A percentile compares a stretch with the other conserved stretches of the same genome.
phyloP scores from a whole-genome alignment of 2,329 filamentous ascomycete genomes.

The Geosmithia morbida region DNA sequence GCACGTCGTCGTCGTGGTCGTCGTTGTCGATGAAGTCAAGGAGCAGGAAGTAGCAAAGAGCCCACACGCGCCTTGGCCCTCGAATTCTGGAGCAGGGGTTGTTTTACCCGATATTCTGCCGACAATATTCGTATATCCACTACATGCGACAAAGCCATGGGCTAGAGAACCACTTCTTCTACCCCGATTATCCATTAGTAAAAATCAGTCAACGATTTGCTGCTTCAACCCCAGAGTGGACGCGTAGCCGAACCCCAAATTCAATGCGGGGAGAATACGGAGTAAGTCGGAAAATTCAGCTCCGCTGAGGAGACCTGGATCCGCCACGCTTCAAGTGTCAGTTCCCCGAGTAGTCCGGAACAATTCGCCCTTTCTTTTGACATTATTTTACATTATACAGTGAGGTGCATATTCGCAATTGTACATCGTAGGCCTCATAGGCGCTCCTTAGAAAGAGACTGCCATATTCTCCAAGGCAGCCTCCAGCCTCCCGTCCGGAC shows the following conservation, averaged over 20 bases:
- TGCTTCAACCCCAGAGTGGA: too few species aligned
- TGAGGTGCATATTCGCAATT: background rate
- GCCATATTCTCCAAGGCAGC: conserved; percentile 63
- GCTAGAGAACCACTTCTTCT: too few species aligned
- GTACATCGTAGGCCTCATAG: conserved; percentile 18
- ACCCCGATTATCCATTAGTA: background rate
- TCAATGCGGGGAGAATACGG: too few species aligned
- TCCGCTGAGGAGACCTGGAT: too few species aligned
- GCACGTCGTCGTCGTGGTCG: background rate
- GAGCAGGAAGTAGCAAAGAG: background rate
- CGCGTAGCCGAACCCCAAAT: too few species aligned
- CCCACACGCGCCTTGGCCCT: background rate
- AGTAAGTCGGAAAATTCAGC: too few species aligned
- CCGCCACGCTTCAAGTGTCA: too few species aligned
- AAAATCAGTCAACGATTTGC: background rate
- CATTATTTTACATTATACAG: background rate
- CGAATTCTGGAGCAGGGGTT: conserved; percentile 3
- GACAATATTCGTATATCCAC: background rate
- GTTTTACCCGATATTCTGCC: background rate
- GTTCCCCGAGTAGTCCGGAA: too few species aligned
- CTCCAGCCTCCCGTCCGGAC: conserved; percentile 56
- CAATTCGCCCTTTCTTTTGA: background rate
- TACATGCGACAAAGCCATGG: background rate
- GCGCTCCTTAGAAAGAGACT: conserved; percentile 30
- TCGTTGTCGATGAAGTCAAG: background rate